Evolutionary conservation across 148 eudicot genomes (phyloP).

Genomic region (Vaccinium darrowii): DNA sequence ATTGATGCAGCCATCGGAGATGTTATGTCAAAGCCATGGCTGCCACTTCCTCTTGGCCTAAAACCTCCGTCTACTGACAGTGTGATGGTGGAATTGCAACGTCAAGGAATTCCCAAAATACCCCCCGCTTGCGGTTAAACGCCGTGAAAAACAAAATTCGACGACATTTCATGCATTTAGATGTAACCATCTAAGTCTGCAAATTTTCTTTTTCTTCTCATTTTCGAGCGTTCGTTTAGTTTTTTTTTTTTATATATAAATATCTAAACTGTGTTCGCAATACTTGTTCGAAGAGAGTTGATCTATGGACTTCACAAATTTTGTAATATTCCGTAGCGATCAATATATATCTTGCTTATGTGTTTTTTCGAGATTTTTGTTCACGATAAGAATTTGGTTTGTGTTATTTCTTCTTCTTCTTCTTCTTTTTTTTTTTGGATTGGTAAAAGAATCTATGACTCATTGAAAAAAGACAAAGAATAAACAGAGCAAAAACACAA

Average conservation of each 20-base stretch:
- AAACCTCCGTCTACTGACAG: constrained; percentile 78
- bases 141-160: neutral
- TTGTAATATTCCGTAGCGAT: neutral
- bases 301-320: neutral
- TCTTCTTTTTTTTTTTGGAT: too few species aligned
- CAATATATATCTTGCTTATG: neutral
- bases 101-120: constrained; percentile 73
- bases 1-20: constrained; percentile 85
- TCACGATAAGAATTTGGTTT: neutral
- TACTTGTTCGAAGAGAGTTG: neutral
- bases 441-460: too few species aligned
- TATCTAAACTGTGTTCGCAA: neutral
- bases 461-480: too few species aligned
- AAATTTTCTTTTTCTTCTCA: neutral
- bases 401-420: neutral
- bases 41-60: constrained; percentile 82
- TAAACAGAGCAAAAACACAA: too few species aligned
- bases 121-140: constrained; percentile 56
- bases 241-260: neutral
- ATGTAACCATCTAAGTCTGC: constrained; percentile 4
- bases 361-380: neutral
- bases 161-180: constrained; percentile 10
- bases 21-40: constrained; percentile 76
- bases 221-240: neutral
- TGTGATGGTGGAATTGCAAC: constrained; percentile 77